These are phyloP conservation scores for Boletales sp. DNA, from an alignment of 768 basidiomycete species.

Conservation along the genomic window DNA sequence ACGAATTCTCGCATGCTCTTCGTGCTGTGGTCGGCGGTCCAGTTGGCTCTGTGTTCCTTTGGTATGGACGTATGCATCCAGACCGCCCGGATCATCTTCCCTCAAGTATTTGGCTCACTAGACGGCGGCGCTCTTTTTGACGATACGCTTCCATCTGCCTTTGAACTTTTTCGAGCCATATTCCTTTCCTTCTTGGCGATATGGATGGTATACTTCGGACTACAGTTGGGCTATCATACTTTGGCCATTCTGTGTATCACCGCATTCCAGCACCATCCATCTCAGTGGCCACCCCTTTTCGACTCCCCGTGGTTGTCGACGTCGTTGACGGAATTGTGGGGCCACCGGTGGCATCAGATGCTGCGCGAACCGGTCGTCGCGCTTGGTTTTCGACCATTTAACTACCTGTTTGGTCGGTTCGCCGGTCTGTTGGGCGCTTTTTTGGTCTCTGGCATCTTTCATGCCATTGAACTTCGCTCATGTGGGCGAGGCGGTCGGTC, in stretches of 20 bases:
- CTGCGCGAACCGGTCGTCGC: conserved; percentile 53
- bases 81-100: conserved; percentile 28
- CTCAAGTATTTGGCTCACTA: conserved; percentile 34
- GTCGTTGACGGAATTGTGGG: conserved; percentile 61
- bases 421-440: conserved; percentile 57
- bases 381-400: conserved; percentile 44
- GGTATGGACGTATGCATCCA: conserved; percentile 13
- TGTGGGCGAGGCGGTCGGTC: conserved; percentile 51
- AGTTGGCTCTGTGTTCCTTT: conserved; percentile 4
- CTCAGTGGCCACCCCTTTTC: conserved; percentile 63
- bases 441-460: conserved; percentile 53
- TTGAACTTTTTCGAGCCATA: conserved; percentile 36
- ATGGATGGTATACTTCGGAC: conserved; percentile 41
- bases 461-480: conserved; percentile 53
- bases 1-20: conserved; percentile 16
- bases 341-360: conserved; percentile 61
- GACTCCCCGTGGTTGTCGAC: conserved; percentile 51
- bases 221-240: conserved; percentile 42
- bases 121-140: conserved; percentile 37
- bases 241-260: conserved; percentile 41
- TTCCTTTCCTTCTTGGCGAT: conserved; percentile 43
- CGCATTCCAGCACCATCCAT: conserved; percentile 43
- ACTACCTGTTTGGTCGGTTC: conserved; percentile 42
- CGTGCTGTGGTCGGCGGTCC: conserved; percentile 6
- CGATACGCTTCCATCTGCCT: conserved; percentile 28